Percentiles rank a stretch among this genome's conserved stretches.
Evolutionary conservation across 306 rosid genomes (phyloP).

Genomic region (Hylodesmum podocarpum): DNA sequence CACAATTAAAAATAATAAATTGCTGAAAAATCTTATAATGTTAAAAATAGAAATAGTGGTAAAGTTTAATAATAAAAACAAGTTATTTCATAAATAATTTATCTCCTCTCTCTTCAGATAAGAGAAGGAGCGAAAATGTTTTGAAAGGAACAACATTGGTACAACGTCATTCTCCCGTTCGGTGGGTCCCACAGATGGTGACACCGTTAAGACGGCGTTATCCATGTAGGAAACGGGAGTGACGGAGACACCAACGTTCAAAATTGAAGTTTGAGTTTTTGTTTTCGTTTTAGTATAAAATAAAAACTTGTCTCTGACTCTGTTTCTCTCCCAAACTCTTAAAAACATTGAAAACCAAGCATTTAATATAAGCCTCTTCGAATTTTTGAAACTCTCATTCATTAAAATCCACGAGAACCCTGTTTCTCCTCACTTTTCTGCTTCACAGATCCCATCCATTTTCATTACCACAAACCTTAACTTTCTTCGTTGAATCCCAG

Average conservation of each 20-base stretch:
- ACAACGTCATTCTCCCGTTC: conserved; percentile 42
- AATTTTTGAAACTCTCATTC: conserved; percentile 50
- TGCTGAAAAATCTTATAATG: no score
- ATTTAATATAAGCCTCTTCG: conserved; percentile 47
- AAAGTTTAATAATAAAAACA: no score
- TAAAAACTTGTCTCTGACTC: conserved; percentile 13
- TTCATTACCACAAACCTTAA: background rate
- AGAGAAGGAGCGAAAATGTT: background rate
- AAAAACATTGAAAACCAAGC: conserved; percentile 32
- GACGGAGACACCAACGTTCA: conserved; percentile 45
- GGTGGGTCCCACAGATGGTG: conserved; percentile 36
- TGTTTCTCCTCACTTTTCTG: conserved; percentile 27
- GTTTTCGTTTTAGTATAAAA: background rate
- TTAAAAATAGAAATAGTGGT: no score
- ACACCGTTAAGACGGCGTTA: conserved; percentile 28
- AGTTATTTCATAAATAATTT: no score
- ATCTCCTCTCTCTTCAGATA: no score
- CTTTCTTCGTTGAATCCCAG: no score
- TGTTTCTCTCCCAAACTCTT: background rate
- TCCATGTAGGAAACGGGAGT: background rate
- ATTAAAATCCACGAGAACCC: conserved; percentile 46
- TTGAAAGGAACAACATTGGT: conserved; percentile 27
- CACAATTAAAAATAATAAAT: no score
- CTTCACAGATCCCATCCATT: conserved; percentile 45
- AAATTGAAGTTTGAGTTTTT: conserved; percentile 32